phyloP scores from a whole-genome alignment of 2,329 filamentous ascomycete species.

The Amesomyces nigricolor region DNA sequence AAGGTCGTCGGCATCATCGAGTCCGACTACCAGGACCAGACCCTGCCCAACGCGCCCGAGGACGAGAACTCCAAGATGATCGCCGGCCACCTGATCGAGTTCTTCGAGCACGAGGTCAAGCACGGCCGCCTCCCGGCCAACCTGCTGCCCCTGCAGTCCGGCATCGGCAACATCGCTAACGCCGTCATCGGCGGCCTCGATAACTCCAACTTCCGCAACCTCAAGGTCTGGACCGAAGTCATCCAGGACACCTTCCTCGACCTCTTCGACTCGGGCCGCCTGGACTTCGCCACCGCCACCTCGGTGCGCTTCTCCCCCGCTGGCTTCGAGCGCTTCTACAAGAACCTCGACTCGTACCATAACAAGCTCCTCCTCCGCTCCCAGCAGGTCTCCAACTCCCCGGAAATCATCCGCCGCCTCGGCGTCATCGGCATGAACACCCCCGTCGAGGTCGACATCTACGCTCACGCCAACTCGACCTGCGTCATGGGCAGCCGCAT shows the following conservation, averaged over 20 bases:
- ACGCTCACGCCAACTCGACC: slow-evolving; percentile 87
- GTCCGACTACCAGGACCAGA: slow-evolving; percentile 73
- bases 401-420: slow-evolving; percentile 81
- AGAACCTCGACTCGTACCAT: slow-evolving; percentile 73
- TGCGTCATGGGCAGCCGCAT: slow-evolving; percentile 85
- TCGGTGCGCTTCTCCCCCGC: slow-evolving; percentile 87
- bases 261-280: slow-evolving; percentile 79
- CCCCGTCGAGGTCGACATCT: slow-evolving; percentile 89
- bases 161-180: slow-evolving; percentile 91
- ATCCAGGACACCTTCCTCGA: slow-evolving; percentile 91
- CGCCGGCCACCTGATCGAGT: slow-evolving; percentile 73
- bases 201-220: slow-evolving; percentile 75
- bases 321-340: slow-evolving; percentile 87
- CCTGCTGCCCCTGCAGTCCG: slow-evolving; percentile 76
- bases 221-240: slow-evolving; percentile 91
- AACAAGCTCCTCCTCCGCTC: slow-evolving; percentile 78
- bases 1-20: slow-evolving; percentile 81
- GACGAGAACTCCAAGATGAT: slow-evolving; percentile 69
- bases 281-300: slow-evolving; percentile 86
- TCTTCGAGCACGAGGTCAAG: slow-evolving; percentile 75
- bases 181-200: slow-evolving; percentile 80
- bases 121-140: slow-evolving; percentile 71
- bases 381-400: slow-evolving; percentile 84
- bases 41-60: slow-evolving; percentile 67
- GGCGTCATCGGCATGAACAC: slow-evolving; percentile 95